phyloP scores from a whole-genome alignment of 805 yeast genomes.

The Jamesozyma piceae region DNA sequence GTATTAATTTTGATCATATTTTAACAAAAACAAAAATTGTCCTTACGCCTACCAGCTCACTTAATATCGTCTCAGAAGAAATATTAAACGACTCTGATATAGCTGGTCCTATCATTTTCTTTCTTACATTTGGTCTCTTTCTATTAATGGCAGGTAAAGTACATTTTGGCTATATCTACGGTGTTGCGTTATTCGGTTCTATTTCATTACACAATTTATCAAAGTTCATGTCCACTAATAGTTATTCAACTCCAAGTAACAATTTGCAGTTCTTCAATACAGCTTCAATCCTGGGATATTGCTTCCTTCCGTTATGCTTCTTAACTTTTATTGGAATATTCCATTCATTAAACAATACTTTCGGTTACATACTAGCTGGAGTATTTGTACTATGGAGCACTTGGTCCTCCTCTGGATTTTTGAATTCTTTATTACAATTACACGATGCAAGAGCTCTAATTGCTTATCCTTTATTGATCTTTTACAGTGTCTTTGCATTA shows the following conservation, averaged over 20 bases:
- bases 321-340: slow-evolving; percentile 51
- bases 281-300: slow-evolving; percentile 88
- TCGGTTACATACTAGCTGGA: slow-evolving; percentile 63
- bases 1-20: slow-evolving; percentile 85
- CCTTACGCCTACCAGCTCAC: slow-evolving; percentile 54
- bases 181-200: slow-evolving; percentile 89
- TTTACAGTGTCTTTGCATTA: slow-evolving; percentile 87
- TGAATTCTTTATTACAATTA: slow-evolving; percentile 73
- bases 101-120: slow-evolving; percentile 91
- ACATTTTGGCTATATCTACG: slow-evolving; percentile 94
- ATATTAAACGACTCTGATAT: slow-evolving; percentile 81
- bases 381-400: slow-evolving; percentile 84
- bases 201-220: slow-evolving; percentile 74
- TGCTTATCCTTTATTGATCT: slow-evolving; percentile 87
- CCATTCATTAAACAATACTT: slow-evolving; percentile 63
- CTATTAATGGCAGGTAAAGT: slow-evolving; percentile 82
- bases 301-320: slow-evolving; percentile 75
- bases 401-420: slow-evolving; percentile 84
- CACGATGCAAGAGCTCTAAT: slow-evolving; percentile 80
- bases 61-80: slow-evolving; percentile 54
- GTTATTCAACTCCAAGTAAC: slow-evolving; percentile 28
- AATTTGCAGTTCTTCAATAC: slow-evolving; percentile 48
- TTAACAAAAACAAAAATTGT: slow-evolving; percentile 78
- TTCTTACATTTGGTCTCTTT: slow-evolving; percentile 75
- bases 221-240: slow-evolving; percentile 72